Evolutionary conservation across 768 basidiomycete species (phyloP).

Genomic region (Podaxis sp.): DNA sequence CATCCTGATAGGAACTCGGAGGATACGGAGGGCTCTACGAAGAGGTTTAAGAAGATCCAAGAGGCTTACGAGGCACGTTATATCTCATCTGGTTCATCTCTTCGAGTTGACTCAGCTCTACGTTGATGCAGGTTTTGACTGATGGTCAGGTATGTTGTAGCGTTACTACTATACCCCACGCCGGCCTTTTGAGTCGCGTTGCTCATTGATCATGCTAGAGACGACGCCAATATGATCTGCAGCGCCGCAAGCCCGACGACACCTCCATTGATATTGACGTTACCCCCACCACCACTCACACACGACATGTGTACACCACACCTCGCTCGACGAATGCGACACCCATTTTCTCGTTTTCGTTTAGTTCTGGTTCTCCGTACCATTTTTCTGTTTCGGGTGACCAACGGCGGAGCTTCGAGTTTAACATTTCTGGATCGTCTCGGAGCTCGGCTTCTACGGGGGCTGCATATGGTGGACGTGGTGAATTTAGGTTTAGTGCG

Average conservation of each 20-base stretch:
- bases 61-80: slow-evolving; percentile 70
- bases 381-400: neutral
- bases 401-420: neutral
- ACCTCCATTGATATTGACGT: neutral
- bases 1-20: slow-evolving; percentile 74
- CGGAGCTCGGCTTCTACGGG: neutral
- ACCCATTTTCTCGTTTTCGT: neutral
- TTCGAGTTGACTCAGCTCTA: neutral
- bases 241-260: neutral
- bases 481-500: neutral
- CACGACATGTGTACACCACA: neutral
- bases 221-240: slow-evolving; percentile 7
- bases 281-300: neutral
- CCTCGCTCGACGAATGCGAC: neutral
- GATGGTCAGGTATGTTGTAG: neutral
- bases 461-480: neutral
- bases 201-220: neutral
- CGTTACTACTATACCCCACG: neutral
- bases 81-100: no score
- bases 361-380: neutral
- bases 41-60: slow-evolving; percentile 67
- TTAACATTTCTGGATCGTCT: neutral
- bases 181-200: neutral
- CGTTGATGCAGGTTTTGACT: neutral
- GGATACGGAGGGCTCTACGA: slow-evolving; percentile 64